Conservation (phyloP, 139 green algal genomes). For the Asterochloris sp. region DNA sequence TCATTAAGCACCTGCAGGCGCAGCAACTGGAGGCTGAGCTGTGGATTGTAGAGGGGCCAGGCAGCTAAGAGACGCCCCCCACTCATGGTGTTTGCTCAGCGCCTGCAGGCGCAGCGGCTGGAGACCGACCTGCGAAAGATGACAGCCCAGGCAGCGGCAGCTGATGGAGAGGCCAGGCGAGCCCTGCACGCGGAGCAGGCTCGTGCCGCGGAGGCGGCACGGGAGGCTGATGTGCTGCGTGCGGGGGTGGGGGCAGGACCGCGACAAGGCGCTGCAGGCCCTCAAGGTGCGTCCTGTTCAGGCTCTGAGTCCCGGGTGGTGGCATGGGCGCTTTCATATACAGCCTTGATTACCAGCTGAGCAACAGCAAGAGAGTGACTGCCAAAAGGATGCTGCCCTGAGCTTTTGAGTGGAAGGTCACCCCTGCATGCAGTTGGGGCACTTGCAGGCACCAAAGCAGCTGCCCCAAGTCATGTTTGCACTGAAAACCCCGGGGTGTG, state of each 20-base stretch:
- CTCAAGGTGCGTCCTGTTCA: conserved; percentile 8
- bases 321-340: too few relatives aligned
- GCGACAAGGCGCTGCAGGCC: conserved; percentile 11
- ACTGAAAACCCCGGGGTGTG: too few relatives aligned
- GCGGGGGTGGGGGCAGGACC: conserved; percentile 5
- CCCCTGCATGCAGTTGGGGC: too few relatives aligned
- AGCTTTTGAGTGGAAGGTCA: too few relatives aligned
- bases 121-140: conserved; percentile 3
- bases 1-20: conserved; percentile 7
- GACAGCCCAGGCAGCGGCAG: background rate
- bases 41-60: too few relatives aligned
- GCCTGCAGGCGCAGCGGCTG: background rate
- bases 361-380: too few relatives aligned
- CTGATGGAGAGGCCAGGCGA: background rate
- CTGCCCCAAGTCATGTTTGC: too few relatives aligned
- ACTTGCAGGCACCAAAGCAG: too few relatives aligned
- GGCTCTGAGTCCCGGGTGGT: background rate
- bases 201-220: background rate
- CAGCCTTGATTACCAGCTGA: too few relatives aligned
- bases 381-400: too few relatives aligned
- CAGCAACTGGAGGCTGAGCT: background rate
- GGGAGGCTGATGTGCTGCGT: conserved; percentile 16
- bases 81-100: background rate
- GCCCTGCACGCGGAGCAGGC: background rate
- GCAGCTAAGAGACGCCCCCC: too few relatives aligned